Percentiles rank a stretch among this genome's conserved stretches.
phyloP scores from a whole-genome alignment of 2,329 filamentous ascomycete genomes.

The Sclerotinia borealis region DNA sequence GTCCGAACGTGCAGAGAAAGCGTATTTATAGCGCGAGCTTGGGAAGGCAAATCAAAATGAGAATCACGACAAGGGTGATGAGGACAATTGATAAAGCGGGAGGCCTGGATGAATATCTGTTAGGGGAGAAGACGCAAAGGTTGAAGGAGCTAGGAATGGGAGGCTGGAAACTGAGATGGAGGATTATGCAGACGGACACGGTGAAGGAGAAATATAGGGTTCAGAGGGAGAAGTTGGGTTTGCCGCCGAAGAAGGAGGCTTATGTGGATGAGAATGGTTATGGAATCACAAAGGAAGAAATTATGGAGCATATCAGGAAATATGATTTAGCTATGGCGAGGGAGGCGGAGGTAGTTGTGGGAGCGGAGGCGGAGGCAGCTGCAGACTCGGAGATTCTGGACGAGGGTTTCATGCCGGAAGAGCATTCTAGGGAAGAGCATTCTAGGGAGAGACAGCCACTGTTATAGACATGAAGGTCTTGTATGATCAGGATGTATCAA shows the following conservation, averaged over 20 bases:
- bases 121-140: constrained; percentile 70
- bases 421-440: constrained; percentile 35
- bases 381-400: constrained; percentile 36
- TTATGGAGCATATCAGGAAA: constrained; percentile 34
- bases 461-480: constrained; percentile 17
- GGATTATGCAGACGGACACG: constrained; percentile 71
- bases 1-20: constrained; percentile 61
- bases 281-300: constrained; percentile 29
- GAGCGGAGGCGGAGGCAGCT: constrained; percentile 32
- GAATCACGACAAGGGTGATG: constrained; percentile 63
- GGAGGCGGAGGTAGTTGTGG: constrained; percentile 35
- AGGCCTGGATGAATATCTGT: constrained; percentile 84
- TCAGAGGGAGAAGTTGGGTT: constrained; percentile 59
- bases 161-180: constrained; percentile 87
- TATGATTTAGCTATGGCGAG: constrained; percentile 41
- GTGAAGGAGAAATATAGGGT: constrained; percentile 60
- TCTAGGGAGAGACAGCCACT: constrained; percentile 25
- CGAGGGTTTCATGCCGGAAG: constrained; percentile 34
- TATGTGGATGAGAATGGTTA: constrained; percentile 35
- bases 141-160: constrained; percentile 82
- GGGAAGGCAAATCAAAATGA: constrained; percentile 56
- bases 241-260: constrained; percentile 46
- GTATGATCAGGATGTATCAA: constrained; percentile 14
- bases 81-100: constrained; percentile 77
- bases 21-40: constrained; percentile 60